A percentile compares a stretch with the other conserved stretches of the same genome.
phyloP scores from a whole-genome alignment of 805 yeast genomes.

The Wickerhamiella brachini region DNA sequence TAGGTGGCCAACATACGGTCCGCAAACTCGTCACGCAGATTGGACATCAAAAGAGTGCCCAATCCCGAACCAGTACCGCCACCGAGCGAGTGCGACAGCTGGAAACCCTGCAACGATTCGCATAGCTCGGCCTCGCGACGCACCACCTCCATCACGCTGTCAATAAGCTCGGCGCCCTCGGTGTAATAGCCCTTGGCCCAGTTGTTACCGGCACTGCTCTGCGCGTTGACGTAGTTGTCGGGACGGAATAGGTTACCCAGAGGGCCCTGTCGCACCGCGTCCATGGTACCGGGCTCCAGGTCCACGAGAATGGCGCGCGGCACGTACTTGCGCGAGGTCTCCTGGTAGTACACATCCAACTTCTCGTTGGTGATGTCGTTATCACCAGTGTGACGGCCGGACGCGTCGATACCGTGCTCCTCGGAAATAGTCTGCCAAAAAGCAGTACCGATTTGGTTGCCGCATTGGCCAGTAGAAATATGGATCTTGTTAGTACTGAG shows the following conservation, averaged over 20 bases:
- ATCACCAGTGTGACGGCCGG: slow-evolving; percentile 22
- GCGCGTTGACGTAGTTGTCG: slow-evolving; percentile 79
- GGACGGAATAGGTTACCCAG: slow-evolving; percentile 84
- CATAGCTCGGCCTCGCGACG: slow-evolving; percentile 91
- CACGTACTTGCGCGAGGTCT: slow-evolving; percentile 79
- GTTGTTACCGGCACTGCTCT: slow-evolving; percentile 86
- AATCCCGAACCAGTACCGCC: slow-evolving; percentile 97
- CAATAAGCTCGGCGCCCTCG: slow-evolving; percentile 90
- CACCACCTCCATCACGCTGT: slow-evolving; percentile 74
- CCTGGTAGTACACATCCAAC: slow-evolving; percentile 75
- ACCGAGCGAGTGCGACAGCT: slow-evolving; percentile 67
- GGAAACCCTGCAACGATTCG: slow-evolving; percentile 91
- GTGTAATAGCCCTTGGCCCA: slow-evolving; percentile 98
- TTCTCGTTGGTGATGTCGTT: slow-evolving; percentile 28
- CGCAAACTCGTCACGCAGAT: slow-evolving; percentile 82
- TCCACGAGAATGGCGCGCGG: slow-evolving; percentile 89
- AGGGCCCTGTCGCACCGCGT: slow-evolving; percentile 64
- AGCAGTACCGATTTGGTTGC: slow-evolving; percentile 69
- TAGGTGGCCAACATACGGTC: slow-evolving; percentile 95
- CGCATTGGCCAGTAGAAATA: slow-evolving; percentile 96
- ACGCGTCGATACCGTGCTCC: slow-evolving; percentile 29
- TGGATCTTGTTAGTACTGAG: slow-evolving; percentile 62
- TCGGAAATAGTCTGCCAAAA: slow-evolving; percentile 30
- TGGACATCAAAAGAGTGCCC: slow-evolving; percentile 79
- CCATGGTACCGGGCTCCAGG: slow-evolving; percentile 90